These are phyloP conservation scores for Talaromyces islandicus DNA, from an alignment of 2,329 filamentous ascomycete genomes.

Conservation along the genomic window DNA sequence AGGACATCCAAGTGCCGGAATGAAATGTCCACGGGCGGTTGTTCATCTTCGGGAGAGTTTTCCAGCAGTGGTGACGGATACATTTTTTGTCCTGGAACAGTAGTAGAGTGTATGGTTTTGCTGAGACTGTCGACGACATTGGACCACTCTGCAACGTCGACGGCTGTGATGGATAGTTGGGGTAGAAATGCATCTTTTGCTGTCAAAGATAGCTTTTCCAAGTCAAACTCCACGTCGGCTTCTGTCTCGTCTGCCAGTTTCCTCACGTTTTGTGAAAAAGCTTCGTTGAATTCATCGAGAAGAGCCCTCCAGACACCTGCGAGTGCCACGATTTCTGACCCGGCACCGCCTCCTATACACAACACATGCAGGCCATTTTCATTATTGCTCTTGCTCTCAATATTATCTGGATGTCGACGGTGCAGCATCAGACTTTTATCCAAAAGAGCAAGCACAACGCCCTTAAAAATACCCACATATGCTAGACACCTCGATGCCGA, in stretches of 20 bases:
- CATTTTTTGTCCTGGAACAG: slow-evolving; percentile 22
- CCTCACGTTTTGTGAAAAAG: slow-evolving; percentile 12
- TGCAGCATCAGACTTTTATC: neutral
- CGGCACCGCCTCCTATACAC: slow-evolving; percentile 60
- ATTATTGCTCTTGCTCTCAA: neutral
- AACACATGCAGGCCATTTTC: slow-evolving; percentile 33
- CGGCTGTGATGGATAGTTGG: slow-evolving; percentile 50
- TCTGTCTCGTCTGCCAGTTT: neutral
- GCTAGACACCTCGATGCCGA: slow-evolving; percentile 79
- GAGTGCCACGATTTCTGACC: slow-evolving; percentile 61
- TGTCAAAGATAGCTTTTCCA: neutral
- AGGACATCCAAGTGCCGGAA: slow-evolving; percentile 17
- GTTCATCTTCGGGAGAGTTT: neutral
- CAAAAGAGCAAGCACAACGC: slow-evolving; percentile 21
- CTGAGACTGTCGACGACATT: slow-evolving; percentile 56
- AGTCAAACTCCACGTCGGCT: neutral
- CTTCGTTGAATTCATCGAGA: slow-evolving; percentile 7
- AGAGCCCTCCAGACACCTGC: slow-evolving; percentile 47
- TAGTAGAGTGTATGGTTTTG: slow-evolving; percentile 42
- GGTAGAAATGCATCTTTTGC: neutral
- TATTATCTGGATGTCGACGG: neutral
- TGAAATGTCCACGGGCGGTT: slow-evolving; percentile 15
- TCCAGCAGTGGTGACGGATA: slow-evolving; percentile 25
- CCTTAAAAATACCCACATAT: slow-evolving; percentile 60
- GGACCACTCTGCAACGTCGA: slow-evolving; percentile 80